Evolutionary conservation across 1,139 yeast species (phyloP).

Genomic region (Nadsonia starkeyi-henricii): DNA sequence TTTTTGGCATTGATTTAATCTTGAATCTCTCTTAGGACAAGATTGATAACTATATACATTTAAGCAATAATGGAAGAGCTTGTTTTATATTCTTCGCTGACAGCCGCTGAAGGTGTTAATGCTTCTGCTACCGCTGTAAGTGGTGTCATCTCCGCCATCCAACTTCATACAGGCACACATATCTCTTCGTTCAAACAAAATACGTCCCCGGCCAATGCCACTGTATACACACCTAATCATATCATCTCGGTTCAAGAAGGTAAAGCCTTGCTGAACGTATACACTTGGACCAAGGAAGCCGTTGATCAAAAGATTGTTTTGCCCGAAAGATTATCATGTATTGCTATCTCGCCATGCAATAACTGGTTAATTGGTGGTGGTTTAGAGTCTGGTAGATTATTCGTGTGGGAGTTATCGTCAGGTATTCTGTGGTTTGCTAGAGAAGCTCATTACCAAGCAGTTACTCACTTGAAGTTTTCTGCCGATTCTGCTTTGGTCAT

Average conservation of each 20-base stretch:
- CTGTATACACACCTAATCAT: slow-evolving; percentile 33
- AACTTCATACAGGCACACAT: slow-evolving; percentile 16
- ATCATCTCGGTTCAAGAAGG: slow-evolving; percentile 49
- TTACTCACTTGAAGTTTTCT: slow-evolving; percentile 45
- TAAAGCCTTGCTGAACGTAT: slow-evolving; percentile 64
- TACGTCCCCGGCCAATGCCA: slow-evolving; percentile 32
- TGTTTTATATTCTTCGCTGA: slow-evolving; percentile 28
- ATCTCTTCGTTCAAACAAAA: slow-evolving; percentile 16
- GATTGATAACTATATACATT: neutral
- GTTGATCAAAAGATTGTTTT: slow-evolving; percentile 73
- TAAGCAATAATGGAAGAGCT: slow-evolving; percentile 40
- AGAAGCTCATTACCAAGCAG: slow-evolving; percentile 75
- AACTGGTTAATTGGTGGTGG: slow-evolving; percentile 61
- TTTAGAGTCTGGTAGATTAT: slow-evolving; percentile 55
- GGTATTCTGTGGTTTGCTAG: slow-evolving; percentile 61
- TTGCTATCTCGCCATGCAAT: slow-evolving; percentile 35
- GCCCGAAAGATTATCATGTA: slow-evolving; percentile 61
- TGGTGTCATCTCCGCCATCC: slow-evolving; percentile 12
- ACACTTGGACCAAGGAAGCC: slow-evolving; percentile 64
- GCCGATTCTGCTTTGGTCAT: slow-evolving; percentile 54
- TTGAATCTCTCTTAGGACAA: neutral
- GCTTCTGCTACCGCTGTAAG: slow-evolving; percentile 1
- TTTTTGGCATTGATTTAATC: neutral
- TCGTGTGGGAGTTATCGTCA: slow-evolving; percentile 75
- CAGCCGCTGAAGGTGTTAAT: slow-evolving; percentile 24